Base-by-base conservation (phyloP, 441 rosid species). In the Bruguiera hainesii region DNA sequence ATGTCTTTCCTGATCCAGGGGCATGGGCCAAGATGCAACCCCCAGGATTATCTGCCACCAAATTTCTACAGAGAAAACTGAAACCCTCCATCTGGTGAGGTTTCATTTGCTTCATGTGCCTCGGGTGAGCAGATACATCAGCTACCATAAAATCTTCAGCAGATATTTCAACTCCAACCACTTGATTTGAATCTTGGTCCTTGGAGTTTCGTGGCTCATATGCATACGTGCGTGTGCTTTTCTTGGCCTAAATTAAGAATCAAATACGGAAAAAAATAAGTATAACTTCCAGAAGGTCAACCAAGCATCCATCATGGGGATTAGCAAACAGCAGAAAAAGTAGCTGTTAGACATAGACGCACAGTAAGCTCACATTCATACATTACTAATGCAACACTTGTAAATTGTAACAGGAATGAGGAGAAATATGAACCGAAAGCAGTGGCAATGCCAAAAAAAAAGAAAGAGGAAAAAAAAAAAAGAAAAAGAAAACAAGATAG, bases 1-100 rank as follows among this genome's bases (percentile, higher is more conserved):
- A 93, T 11, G 98, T 91, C 76, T 93, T 91, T 39, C 97, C 98
- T n/a, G 98, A 93, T 37, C 98, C 98, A 11, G 96, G 98, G 11
- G 97, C 95, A 80, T 91, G 95, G 58, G 98, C 97, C 78, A 91
- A 64, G 66, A 93, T 88, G 76, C 97, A 89, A 28, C 97, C 98
- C 31, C 96, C 90, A 9, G 98, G 97, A 56, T 83, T 75, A 62
- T 93, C 95, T 0, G 82, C 63, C 42, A 81, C 86, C 63, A 93
- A 76, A 68, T 93, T 93, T 64, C 85, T 84, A 60, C 86, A 73
- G 28, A 93, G 85, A 75, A 93, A 91, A 33, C 76, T 82, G 71
- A 93, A 93, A 30, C 98, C 97, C 73, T 91, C 93, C 48, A 81
- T 56, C 69, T 93, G 96, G 78, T 91, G 98, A 69, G 91, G 85